A percentile compares a stretch with the other conserved stretches of the same genome.
These are phyloP conservation scores for Brassica hybrid DNA, from an alignment of 441 rosid genomes.

Conservation along the genomic window DNA sequence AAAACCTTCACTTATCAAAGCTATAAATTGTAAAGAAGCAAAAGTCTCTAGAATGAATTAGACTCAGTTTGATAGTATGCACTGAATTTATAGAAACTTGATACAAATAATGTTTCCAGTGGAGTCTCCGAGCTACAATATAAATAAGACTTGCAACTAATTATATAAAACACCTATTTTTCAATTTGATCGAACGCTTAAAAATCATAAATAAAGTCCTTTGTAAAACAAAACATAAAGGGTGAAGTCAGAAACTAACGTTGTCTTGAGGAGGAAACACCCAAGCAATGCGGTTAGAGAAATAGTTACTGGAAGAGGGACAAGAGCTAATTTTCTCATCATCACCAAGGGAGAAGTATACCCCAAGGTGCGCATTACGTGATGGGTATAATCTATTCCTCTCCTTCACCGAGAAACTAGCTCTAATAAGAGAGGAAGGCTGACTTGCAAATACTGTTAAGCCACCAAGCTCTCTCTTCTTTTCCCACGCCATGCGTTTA, in stretches of 20 bases:
- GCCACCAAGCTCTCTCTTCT: slow-evolving; percentile 18
- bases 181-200: too few species aligned
- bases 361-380: background rate
- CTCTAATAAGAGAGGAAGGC: background rate
- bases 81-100: too few species aligned
- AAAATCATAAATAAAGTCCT: too few species aligned
- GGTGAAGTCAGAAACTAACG: background rate
- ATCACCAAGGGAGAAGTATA: background rate
- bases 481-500: slow-evolving; percentile 6
- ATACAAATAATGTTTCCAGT: too few species aligned
- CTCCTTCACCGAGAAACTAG: background rate
- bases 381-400: slow-evolving; percentile 1
- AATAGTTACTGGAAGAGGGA: background rate
- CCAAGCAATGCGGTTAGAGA: slow-evolving; percentile 1
- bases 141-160: too few species aligned
- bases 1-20: too few species aligned
- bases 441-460: slow-evolving; percentile 12
- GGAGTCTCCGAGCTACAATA: too few species aligned
- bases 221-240: background rate
- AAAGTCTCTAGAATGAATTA: too few species aligned
- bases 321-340: background rate
- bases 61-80: too few species aligned
- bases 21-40: too few species aligned
- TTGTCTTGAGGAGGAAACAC: background rate
- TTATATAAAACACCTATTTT: too few species aligned